phyloP scores from a whole-genome alignment of 164 flowering plant genomes.

The Warburgia ugandensis region DNA sequence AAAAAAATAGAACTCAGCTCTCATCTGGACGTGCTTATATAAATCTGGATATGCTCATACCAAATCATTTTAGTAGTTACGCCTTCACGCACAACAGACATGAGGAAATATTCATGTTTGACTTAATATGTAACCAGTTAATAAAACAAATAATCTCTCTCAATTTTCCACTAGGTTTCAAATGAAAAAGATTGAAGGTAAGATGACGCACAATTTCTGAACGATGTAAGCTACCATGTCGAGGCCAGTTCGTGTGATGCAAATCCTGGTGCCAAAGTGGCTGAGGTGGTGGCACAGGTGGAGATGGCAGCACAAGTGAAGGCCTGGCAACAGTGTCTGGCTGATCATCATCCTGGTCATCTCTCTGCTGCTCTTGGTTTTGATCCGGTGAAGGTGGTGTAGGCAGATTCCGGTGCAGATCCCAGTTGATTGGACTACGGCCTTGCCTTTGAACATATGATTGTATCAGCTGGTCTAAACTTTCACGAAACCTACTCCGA shows the following conservation, averaged over 20 bases:
- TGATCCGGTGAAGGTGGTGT: conserved; percentile 30
- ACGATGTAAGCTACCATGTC: conserved; percentile 42
- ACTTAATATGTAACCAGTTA: neutral
- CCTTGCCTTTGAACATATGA: conserved; percentile 83
- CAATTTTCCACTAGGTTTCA: neutral
- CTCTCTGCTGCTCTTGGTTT: conserved; percentile 40
- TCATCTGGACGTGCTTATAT: no score
- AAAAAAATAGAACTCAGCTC: neutral
- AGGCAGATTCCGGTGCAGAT: conserved; percentile 36
- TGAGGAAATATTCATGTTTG: neutral
- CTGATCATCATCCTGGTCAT: conserved; percentile 40
- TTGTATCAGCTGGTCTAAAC: conserved; percentile 71
- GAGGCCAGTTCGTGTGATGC: conserved; percentile 46
- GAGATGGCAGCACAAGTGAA: conserved; percentile 31
- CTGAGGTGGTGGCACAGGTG: conserved; percentile 34
- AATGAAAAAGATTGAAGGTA: neutral
- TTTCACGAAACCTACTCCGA: conserved; percentile 80
- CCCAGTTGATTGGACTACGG: conserved; percentile 58
- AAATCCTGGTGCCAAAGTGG: conserved; percentile 56
- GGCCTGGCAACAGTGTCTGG: conserved; percentile 26
- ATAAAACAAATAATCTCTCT: neutral
- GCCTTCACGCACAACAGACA: neutral
- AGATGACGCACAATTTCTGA: conserved; percentile 47
- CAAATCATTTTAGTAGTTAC: no score
- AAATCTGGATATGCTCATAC: no score